These are phyloP conservation scores for Kodamaea leandrae DNA, from an alignment of 805 yeast genomes.

Conservation along the genomic window DNA sequence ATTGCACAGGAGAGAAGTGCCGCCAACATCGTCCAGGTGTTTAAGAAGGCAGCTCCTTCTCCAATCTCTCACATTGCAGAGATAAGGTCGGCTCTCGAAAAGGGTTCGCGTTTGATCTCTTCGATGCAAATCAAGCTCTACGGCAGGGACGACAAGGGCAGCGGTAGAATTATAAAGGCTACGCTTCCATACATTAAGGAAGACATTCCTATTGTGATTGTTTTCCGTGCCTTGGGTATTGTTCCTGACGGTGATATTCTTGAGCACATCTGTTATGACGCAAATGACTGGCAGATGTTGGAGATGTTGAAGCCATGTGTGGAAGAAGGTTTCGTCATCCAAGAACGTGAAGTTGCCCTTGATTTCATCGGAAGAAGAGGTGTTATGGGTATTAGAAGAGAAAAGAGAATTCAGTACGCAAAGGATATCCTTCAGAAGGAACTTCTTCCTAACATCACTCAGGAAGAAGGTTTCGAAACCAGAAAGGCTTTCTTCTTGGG, in stretches of 20 bases:
- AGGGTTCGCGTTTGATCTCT: constrained; percentile 92
- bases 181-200: constrained; percentile 95
- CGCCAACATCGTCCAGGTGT: constrained; percentile 97
- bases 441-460: constrained; percentile 94
- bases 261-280: constrained; percentile 97
- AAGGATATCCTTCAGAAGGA: constrained; percentile 95
- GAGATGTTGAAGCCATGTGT: constrained; percentile 99
- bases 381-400: constrained; percentile 93
- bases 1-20: constrained; percentile 99
- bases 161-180: constrained; percentile 86
- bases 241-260: constrained; percentile 99
- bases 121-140: constrained; percentile 91
- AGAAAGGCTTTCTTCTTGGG: constrained; percentile 97
- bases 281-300: constrained; percentile 98
- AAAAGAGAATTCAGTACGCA: constrained; percentile 97
- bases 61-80: constrained; percentile 96
- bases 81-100: constrained; percentile 93
- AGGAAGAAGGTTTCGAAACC: constrained; percentile 94
- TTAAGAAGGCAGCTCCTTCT: constrained; percentile 95
- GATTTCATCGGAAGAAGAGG: constrained; percentile 99
- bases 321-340: constrained; percentile 97
- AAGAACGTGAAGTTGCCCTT: constrained; percentile 95
- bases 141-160: constrained; percentile 73
- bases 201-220: constrained; percentile 95
- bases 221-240: constrained; percentile 95